phyloP scores from a whole-genome alignment of 2,329 filamentous ascomycete genomes.

The Allantophomopsis cytisporea region DNA sequence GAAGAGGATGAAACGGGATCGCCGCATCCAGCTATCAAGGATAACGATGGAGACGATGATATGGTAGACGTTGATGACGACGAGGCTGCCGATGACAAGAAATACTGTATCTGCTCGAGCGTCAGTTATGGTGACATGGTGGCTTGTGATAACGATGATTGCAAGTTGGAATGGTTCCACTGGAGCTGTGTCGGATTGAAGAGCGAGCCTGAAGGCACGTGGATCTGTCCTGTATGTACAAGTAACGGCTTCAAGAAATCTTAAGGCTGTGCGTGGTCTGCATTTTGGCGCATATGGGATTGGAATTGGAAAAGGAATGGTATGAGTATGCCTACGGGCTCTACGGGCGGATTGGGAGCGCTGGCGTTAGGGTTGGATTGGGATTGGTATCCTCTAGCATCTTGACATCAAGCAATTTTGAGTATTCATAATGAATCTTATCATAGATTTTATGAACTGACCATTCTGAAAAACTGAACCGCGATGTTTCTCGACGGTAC shows the following conservation, averaged over 20 bases:
- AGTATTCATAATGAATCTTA: too few species aligned
- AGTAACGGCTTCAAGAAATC: slow-evolving; percentile 21
- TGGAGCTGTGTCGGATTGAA: slow-evolving; percentile 62
- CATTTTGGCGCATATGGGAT: too few species aligned
- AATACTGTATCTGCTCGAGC: slow-evolving; percentile 74
- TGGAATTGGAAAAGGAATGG: too few species aligned
- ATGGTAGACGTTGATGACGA: slow-evolving; percentile 48
- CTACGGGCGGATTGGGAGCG: too few species aligned
- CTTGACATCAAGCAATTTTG: too few species aligned
- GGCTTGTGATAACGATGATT: slow-evolving; percentile 73
- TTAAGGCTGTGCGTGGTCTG: too few species aligned
- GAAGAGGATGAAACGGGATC: slow-evolving; percentile 29
- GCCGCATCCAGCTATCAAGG: slow-evolving; percentile 30
- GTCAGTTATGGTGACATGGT: slow-evolving; percentile 84
- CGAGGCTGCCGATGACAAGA: slow-evolving; percentile 58
- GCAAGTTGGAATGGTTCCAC: slow-evolving; percentile 79
- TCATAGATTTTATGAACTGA: too few species aligned
- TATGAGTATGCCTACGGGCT: too few species aligned
- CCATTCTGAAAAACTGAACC: too few species aligned
- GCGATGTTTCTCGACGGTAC: too few species aligned
- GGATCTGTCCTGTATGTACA: slow-evolving; percentile 52
- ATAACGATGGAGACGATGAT: slow-evolving; percentile 35
- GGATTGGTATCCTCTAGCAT: too few species aligned
- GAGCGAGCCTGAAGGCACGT: slow-evolving; percentile 52
- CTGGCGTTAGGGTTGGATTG: too few species aligned